These are phyloP conservation scores for Grammothele lineata DNA, from an alignment of 768 basidiomycete genomes.

Conservation along the genomic window DNA sequence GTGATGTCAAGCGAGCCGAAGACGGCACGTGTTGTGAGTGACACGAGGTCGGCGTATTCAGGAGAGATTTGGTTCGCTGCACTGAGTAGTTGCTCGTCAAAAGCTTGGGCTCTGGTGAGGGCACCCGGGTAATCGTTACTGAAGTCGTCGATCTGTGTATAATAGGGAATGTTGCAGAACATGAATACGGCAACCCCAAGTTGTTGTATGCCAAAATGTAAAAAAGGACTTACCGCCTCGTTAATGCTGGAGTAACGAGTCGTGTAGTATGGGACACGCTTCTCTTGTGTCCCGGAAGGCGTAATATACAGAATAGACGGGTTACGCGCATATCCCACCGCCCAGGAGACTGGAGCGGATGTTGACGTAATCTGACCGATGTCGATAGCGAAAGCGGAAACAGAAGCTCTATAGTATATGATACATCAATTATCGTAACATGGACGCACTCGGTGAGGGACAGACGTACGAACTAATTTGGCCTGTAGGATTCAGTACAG, in stretches of 20 bases:
- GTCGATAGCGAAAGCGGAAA: conserved; percentile 22
- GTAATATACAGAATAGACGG: conserved; percentile 20
- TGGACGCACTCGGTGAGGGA: no score
- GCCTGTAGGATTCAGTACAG: no score
- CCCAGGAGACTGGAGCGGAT: conserved; percentile 18
- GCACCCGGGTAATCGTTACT: conserved; percentile 19
- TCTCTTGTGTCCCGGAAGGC: conserved; percentile 2
- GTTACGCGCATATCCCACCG: conserved; percentile 22
- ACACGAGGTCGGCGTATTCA: conserved; percentile 18
- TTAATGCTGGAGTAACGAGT: background rate
- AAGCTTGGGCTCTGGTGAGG: conserved; percentile 5
- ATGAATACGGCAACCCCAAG: no score
- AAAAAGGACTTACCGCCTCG: background rate
- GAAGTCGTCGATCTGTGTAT: conserved; percentile 21
- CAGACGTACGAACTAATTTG: no score
- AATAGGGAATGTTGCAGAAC: no score
- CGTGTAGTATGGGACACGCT: conserved; percentile 11
- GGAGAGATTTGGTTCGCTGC: conserved; percentile 13
- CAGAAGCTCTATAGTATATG: no score
- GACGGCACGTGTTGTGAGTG: conserved; percentile 21
- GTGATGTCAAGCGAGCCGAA: conserved; percentile 23
- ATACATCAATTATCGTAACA: no score
- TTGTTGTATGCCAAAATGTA: no score
- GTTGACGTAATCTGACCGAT: conserved; percentile 18
- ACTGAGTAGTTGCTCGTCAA: conserved; percentile 16